Evolutionary conservation across 164 flowering plant species (phyloP), one percentile per base, ranked within the genome.

Genomic region (Warburgia ugandensis): DNA sequence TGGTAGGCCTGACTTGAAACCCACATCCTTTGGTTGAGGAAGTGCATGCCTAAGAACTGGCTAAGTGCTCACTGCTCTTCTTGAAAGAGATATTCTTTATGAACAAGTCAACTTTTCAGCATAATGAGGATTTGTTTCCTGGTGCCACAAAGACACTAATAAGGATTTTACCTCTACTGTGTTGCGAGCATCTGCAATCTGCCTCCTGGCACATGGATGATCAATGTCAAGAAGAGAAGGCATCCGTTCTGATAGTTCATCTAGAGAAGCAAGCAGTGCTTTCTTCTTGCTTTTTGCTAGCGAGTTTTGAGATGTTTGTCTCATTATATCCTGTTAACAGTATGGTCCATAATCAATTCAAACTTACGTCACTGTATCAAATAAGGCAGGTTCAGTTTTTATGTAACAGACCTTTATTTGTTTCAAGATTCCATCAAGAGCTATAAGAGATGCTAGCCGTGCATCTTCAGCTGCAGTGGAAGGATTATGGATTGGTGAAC

Each of bases 401-500:
- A 57, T 13, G n/a, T 25, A 42, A 50, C 9, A 60, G 41, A 94
- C 99, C 99, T 86, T 89, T 72, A 81, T 73, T 84, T 82, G 92
- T 68, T 86, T 94, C 77, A 94, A 48, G 56, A 94, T 77, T 70
- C 78, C 79, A 72, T 86, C 97, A 35, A 89, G 92, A 56, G 97
- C 79, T 59, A 94, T 86, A 20, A 94, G 81, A 60, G 99, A 94
- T 48, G 99, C 99, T 30, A 94, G 67, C 56, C 99, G 76, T 49
- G 97, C 89, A 76, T 94, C 99, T 73, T 94, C 99, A 48, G 77
- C 80, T 46, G 95, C 94, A 50, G 95, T 86, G 45, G 95, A 80
- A 63, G 95, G 96, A 67, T 79, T 84, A 21, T 64, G 73, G 55
- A 89, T 60, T 3, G 97, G 92, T 47, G 81, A 65, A 51, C 80